Conservation (phyloP, 1,139 yeast species). For the Sugiyamaella xylanicola region DNA sequence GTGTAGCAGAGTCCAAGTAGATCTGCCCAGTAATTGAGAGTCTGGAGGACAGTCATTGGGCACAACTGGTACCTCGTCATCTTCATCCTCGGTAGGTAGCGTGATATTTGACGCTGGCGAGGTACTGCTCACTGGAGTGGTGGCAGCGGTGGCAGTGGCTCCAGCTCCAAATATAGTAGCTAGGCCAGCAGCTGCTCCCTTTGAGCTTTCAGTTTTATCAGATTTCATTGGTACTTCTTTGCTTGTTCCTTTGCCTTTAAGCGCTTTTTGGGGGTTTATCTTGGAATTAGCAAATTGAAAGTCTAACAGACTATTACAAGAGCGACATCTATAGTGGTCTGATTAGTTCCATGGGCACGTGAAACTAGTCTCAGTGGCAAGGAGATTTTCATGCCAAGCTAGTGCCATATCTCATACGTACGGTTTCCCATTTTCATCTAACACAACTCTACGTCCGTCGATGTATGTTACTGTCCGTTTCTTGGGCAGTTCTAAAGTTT, state of each 20-base stretch:
- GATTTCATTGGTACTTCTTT: background rate
- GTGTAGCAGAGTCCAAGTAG: conserved; percentile 93
- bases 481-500: conserved; percentile 7
- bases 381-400: no score
- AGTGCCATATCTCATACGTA: no score
- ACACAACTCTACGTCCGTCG: conserved; percentile 67
- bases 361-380: conserved; percentile 1
- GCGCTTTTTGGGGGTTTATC: conserved; percentile 20
- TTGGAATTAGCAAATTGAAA: conserved; percentile 58
- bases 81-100: background rate
- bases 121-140: no score
- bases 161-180: conserved; percentile 27
- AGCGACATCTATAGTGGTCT: conserved; percentile 59
- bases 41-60: conserved; percentile 78
- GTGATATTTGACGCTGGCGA: conserved; percentile 18
- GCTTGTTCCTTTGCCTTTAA: background rate
- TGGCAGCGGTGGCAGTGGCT: conserved; percentile 29
- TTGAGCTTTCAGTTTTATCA: background rate
- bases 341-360: conserved; percentile 12
- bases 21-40: conserved; percentile 73
- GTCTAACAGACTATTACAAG: conserved; percentile 78
- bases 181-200: conserved; percentile 19
- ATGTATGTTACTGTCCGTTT: conserved; percentile 28
- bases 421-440: conserved; percentile 92
- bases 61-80: conserved; percentile 20